Conservation (phyloP, 768 basidiomycete genomes). For the Calocera cornea region DNA sequence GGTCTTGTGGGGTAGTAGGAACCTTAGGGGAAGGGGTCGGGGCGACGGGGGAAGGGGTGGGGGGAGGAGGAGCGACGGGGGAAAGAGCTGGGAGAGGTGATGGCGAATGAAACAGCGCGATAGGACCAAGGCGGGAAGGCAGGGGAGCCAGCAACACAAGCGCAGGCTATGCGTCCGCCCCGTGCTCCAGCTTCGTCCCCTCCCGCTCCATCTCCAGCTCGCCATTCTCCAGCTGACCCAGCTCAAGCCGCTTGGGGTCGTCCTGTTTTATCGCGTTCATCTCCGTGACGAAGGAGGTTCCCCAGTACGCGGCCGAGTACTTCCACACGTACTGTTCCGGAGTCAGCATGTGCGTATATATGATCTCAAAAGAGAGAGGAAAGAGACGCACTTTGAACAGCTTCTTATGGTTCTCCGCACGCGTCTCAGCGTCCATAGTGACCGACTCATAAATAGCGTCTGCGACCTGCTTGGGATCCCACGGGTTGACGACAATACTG, state of each 20-base stretch:
- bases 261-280: slow-evolving; percentile 34
- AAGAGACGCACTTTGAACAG: slow-evolving; percentile 54
- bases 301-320: slow-evolving; percentile 88
- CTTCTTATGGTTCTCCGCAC: slow-evolving; percentile 90
- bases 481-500: slow-evolving; percentile 93
- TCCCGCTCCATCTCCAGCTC: background rate
- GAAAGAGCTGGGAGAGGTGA: no score
- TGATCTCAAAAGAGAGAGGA: background rate
- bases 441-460: slow-evolving; percentile 95
- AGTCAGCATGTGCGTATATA: background rate
- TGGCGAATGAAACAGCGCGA: no score
- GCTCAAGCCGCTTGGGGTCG: slow-evolving; percentile 6
- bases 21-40: no score
- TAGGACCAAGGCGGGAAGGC: no score
- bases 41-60: no score
- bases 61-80: no score
- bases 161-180: slow-evolving; percentile 1
- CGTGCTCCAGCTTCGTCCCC: slow-evolving; percentile 9
- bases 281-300: slow-evolving; percentile 76
- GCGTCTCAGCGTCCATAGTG: slow-evolving; percentile 65
- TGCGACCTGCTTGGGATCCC: slow-evolving; percentile 97
- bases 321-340: slow-evolving; percentile 69
- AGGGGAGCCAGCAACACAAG: no score
- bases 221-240: background rate
- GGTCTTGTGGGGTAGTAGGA: no score